Evolutionary conservation across 179 eudicot genomes (phyloP).

Genomic region (Pouteria campechiana): DNA sequence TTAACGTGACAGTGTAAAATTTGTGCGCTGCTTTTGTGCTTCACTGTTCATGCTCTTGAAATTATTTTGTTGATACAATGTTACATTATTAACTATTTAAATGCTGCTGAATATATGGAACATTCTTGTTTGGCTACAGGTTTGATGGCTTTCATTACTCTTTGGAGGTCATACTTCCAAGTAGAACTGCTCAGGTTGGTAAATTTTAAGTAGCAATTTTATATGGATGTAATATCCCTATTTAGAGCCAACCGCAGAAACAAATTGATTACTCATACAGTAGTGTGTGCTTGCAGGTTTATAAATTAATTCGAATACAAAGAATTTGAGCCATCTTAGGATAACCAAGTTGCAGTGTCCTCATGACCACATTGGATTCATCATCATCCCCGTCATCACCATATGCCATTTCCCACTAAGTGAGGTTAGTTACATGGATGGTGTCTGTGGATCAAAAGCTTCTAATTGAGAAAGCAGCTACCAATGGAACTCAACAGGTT

Average conservation of each 20-base stretch:
- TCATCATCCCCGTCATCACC: too few relatives aligned
- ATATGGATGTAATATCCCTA: background rate
- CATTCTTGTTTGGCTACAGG: slow-evolving; percentile 24
- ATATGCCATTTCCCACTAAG: too few relatives aligned
- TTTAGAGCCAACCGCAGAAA: background rate
- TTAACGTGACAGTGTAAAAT: too few relatives aligned
- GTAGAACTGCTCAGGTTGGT: slow-evolving; percentile 91
- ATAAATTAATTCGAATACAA: slow-evolving; percentile 67
- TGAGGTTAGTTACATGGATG: too few relatives aligned
- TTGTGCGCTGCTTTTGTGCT: background rate
- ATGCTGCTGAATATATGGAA: background rate
- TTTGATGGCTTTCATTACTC: slow-evolving; percentile 58
- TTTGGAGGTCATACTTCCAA: slow-evolving; percentile 65
- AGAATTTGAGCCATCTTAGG: too few relatives aligned
- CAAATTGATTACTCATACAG: background rate
- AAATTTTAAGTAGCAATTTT: background rate
- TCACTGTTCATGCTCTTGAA: background rate
- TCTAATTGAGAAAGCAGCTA: too few relatives aligned
- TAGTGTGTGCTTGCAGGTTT: slow-evolving; percentile 46
- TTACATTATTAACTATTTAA: background rate
- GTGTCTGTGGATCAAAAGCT: too few relatives aligned
- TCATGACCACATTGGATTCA: too few relatives aligned
- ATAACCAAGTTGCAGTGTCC: too few relatives aligned
- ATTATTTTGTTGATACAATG: background rate
- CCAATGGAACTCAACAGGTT: too few relatives aligned